These are phyloP conservation scores for Boletus rubropictus DNA, from an alignment of 768 basidiomycete genomes.

Conservation along the genomic window DNA sequence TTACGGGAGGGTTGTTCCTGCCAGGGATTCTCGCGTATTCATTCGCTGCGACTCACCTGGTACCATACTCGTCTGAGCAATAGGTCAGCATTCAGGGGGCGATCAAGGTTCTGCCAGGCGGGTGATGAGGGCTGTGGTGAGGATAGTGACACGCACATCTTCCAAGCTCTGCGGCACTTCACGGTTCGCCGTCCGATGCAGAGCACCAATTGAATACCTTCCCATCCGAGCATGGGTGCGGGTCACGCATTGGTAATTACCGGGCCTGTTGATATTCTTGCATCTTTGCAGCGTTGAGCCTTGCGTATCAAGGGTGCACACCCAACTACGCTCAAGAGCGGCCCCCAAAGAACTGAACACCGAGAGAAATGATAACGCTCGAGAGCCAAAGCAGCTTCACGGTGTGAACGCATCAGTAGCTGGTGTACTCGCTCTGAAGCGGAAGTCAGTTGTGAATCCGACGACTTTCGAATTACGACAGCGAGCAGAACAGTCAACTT, in stretches of 20 bases:
- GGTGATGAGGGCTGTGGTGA: not conserved
- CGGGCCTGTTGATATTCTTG: not conserved
- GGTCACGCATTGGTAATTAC: not conserved
- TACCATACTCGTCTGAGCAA: not conserved
- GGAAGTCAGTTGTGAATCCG: not conserved
- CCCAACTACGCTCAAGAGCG: not conserved
- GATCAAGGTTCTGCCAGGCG: not conserved
- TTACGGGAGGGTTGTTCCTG: not conserved
- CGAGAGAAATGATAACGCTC: not conserved
- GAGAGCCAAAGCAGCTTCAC: not conserved
- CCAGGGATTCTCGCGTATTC: not conserved
- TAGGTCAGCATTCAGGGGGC: too few species aligned
- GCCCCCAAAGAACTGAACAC: not conserved
- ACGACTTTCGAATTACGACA: not conserved
- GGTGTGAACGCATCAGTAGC: not conserved
- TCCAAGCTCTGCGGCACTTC: not conserved
- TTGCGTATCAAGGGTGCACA: not conserved
- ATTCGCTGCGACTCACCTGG: too few species aligned
- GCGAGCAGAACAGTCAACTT: not conserved
- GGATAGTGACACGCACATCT: not conserved
- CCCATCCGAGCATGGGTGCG: not conserved
- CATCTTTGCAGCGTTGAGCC: not conserved
- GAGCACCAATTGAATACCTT: not conserved
- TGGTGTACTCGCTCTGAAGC: not conserved
- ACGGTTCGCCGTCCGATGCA: too few species aligned